Conservation (phyloP, 331 rosid genomes). For the Cydonia oblonga region DNA sequence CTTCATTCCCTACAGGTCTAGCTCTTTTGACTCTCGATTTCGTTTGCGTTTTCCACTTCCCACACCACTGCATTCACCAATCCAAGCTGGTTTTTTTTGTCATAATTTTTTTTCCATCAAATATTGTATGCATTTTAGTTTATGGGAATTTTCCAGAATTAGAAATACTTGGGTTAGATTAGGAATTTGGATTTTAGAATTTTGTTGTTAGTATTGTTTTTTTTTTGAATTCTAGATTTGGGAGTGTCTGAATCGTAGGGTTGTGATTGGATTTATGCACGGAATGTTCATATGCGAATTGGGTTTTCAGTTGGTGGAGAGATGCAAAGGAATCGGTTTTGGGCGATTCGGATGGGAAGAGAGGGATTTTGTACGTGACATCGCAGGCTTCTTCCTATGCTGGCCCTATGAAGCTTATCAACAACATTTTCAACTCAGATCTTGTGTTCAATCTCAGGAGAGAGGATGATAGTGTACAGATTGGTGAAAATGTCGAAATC, state of each 20-base stretch:
- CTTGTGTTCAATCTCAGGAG: constrained; percentile 65
- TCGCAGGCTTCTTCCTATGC: constrained; percentile 49
- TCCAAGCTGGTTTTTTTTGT: neutral
- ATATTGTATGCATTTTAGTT: constrained; percentile 16
- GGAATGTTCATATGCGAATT: neutral
- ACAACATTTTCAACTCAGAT: constrained; percentile 77
- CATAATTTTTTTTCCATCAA: neutral
- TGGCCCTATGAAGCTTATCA: constrained; percentile 87
- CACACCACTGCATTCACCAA: constrained; percentile 2
- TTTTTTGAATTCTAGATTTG: constrained; percentile 22
- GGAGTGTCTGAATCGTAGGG: neutral
- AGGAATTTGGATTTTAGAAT: neutral
- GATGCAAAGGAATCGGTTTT: constrained; percentile 65
- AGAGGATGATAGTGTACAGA: constrained; percentile 46
- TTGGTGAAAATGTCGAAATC: constrained; percentile 50
- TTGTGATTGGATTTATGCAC: neutral
- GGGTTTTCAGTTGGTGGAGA: constrained; percentile 90
- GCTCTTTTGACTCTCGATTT: constrained; percentile 10
- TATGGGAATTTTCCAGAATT: neutral
- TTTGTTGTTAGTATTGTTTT: neutral
- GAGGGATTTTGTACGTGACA: constrained; percentile 51
- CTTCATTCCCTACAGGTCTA: constrained; percentile 86
- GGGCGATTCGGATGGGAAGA: constrained; percentile 49
- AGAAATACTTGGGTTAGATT: neutral
- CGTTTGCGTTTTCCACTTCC: neutral